phyloP scores from a whole-genome alignment of 2,329 filamentous ascomycete species.

The Phaeosphaeriaceae sp. region DNA sequence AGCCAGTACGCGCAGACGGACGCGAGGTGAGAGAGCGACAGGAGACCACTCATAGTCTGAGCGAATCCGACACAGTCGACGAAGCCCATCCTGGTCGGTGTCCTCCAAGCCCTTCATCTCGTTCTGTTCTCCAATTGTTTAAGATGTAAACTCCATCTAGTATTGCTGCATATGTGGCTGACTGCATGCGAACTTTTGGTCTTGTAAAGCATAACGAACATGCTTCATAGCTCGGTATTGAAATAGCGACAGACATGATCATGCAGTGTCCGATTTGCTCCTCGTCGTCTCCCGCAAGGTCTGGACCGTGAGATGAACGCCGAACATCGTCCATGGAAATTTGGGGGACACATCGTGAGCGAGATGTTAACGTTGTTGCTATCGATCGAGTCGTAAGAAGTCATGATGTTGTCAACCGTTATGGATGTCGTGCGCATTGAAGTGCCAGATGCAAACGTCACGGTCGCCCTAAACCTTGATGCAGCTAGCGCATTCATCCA shows the following conservation, averaged over 20 bases:
- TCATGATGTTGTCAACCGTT: neutral
- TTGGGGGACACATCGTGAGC: neutral
- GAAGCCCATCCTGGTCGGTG: too few species aligned
- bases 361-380: neutral
- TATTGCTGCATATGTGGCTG: too few species aligned
- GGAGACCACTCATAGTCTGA: too few species aligned
- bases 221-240: too few species aligned
- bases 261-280: neutral
- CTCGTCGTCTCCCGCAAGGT: neutral
- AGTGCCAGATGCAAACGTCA: neutral
- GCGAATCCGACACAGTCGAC: too few species aligned
- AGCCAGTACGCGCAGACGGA: too few species aligned
- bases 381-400: neutral
- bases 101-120: too few species aligned
- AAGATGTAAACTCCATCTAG: too few species aligned
- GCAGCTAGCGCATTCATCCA: neutral
- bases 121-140: too few species aligned
- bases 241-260: neutral
- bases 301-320: neutral
- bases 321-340: neutral
- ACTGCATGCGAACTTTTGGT: too few species aligned
- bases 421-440: neutral
- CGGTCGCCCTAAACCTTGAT: neutral
- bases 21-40: too few species aligned
- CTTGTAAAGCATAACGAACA: too few species aligned